These are phyloP conservation scores for Leishmania tarentolae DNA, from an alignment of 208 protist genomes.

Conservation along the genomic window DNA sequence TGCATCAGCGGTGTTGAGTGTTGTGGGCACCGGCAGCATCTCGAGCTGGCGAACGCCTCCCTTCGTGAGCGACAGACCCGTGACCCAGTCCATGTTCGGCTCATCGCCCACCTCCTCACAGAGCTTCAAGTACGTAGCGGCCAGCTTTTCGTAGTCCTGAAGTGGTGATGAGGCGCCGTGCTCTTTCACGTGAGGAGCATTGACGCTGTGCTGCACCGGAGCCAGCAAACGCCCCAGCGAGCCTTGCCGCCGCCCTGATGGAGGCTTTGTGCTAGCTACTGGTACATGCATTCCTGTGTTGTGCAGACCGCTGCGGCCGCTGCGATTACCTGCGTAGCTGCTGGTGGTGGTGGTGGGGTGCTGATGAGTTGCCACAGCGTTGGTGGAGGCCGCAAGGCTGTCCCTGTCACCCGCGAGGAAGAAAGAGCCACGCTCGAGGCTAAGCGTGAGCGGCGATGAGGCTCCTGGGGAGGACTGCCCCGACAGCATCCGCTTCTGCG, in stretches of 20 bases:
- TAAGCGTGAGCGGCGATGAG: constrained; percentile 27
- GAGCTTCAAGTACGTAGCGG: constrained; percentile 48
- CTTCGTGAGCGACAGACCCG: constrained; percentile 12
- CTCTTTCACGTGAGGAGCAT: constrained; percentile 3
- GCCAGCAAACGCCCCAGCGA: constrained; percentile 13
- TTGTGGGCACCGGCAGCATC: not conserved
- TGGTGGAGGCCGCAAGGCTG: not conserved
- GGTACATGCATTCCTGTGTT: not conserved
- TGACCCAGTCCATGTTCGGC: constrained; percentile 68
- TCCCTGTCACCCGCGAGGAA: constrained; percentile 18
- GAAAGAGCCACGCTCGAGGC: constrained; percentile 18
- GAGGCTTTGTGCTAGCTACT: constrained; percentile 10
- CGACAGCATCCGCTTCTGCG: constrained; percentile 11
- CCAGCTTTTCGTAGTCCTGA: constrained; percentile 34
- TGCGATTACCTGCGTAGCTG: not conserved
- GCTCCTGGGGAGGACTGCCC: constrained; percentile 21
- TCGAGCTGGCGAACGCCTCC: not conserved
- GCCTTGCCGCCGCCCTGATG: constrained; percentile 16
- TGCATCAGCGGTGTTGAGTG: not conserved
- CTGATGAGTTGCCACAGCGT: not conserved
- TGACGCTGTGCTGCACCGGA: constrained; percentile 6
- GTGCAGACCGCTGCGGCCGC: not conserved
- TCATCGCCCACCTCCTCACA: constrained; percentile 59
- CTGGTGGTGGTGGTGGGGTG: constrained; percentile 6
- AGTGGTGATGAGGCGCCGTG: not conserved